A percentile compares a stretch with the other conserved stretches of the same genome.
phyloP scores from a whole-genome alignment of 306 rosid species.

The Alnus rubra region DNA sequence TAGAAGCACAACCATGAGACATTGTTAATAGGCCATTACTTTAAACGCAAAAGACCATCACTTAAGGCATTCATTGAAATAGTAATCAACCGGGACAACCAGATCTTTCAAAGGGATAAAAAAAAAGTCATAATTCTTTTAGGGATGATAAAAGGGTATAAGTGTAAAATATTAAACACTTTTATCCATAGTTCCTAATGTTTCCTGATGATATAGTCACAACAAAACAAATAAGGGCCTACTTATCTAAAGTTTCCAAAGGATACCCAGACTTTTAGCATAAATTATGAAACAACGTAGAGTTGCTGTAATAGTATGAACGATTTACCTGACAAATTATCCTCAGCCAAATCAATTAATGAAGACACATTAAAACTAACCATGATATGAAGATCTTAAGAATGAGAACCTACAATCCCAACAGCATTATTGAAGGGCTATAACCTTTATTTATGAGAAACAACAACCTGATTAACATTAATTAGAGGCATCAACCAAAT shows the following conservation, averaged over 20 bases:
- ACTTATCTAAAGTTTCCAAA: background rate
- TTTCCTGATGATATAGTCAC: background rate
- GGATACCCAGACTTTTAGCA: background rate
- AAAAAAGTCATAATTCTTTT: background rate
- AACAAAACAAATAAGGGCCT: background rate
- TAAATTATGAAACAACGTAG: background rate
- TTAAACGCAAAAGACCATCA: conserved; percentile 9
- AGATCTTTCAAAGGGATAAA: background rate
- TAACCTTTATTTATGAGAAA: background rate
- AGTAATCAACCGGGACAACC: background rate
- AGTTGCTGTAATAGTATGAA: background rate
- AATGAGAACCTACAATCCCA: conserved; percentile 1
- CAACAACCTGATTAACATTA: background rate
- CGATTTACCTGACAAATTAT: background rate
- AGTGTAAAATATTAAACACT: background rate
- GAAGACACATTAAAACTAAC: background rate
- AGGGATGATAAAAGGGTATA: background rate
- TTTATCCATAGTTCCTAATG: background rate
- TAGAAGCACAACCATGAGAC: background rate
- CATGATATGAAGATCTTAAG: background rate
- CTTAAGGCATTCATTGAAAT: background rate
- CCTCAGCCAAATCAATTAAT: background rate
- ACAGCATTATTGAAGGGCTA: background rate
- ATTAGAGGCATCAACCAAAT: background rate
- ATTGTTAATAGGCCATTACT: background rate